phyloP scores from a whole-genome alignment of 148 eudicot species.

The Fallopia convolvulus region DNA sequence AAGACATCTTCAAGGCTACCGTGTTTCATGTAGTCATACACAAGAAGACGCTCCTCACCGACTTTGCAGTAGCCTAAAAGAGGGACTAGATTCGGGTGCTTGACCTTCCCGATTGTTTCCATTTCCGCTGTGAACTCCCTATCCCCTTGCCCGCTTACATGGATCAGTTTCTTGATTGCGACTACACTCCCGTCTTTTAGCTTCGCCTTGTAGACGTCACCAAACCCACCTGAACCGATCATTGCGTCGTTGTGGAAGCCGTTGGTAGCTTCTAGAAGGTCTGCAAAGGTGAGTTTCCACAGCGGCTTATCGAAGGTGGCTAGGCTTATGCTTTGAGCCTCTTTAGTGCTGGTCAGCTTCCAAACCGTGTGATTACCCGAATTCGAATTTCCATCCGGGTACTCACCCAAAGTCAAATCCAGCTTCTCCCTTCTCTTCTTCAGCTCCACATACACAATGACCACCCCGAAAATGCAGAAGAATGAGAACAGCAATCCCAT shows the following conservation, averaged over 20 bases:
- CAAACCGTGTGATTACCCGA: constrained; percentile 53
- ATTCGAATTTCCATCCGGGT: constrained; percentile 57
- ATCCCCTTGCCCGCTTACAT: constrained; percentile 83
- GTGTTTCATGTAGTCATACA: constrained; percentile 87
- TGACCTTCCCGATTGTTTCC: constrained; percentile 91
- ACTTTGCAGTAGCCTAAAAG: constrained; percentile 92
- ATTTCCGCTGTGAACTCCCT: constrained; percentile 86
- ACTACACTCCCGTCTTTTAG: constrained; percentile 79
- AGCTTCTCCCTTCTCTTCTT: constrained; percentile 56
- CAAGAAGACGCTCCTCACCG: constrained; percentile 75
- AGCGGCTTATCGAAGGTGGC: constrained; percentile 80
- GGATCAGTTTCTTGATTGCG: constrained; percentile 84
- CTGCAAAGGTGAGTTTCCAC: constrained; percentile 74
- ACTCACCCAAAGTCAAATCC: constrained; percentile 47
- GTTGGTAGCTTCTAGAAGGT: constrained; percentile 88
- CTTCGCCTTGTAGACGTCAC: constrained; percentile 85
- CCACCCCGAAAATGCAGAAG: constrained; percentile 62
- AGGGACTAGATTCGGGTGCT: constrained; percentile 79
- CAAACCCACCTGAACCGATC: constrained; percentile 87
- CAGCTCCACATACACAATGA: constrained; percentile 47
- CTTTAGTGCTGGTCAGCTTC: constrained; percentile 58
- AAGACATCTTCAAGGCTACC: constrained; percentile 88
- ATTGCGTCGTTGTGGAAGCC: constrained; percentile 66
- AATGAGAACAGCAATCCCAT: constrained; percentile 69
- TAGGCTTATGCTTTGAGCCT: constrained; percentile 74